Evolutionary conservation across 208 protist genomes (phyloP).

Genomic region (Phytomonas sp.): DNA sequence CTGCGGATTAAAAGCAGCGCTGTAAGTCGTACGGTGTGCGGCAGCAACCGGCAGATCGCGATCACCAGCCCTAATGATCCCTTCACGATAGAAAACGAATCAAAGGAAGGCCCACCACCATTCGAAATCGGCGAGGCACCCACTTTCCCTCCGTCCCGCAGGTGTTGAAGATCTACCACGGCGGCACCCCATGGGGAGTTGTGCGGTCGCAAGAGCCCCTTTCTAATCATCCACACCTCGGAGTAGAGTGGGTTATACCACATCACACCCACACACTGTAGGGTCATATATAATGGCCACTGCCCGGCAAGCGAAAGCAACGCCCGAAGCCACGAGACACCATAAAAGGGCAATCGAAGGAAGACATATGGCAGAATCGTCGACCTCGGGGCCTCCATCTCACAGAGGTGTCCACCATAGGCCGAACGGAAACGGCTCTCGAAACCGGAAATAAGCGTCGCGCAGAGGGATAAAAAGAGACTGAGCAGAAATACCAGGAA

Average conservation of each 20-base stretch:
- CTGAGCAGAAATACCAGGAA: slow-evolving; percentile 7
- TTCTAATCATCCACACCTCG: slow-evolving; percentile 34
- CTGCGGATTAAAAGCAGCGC: too few relatives aligned
- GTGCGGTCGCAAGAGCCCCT: slow-evolving; percentile 17
- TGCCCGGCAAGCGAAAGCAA: slow-evolving; percentile 25
- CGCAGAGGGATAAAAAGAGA: neutral
- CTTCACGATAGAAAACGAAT: too few relatives aligned
- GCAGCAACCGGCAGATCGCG: too few relatives aligned
- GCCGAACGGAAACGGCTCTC: neutral
- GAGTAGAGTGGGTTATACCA: slow-evolving; percentile 35
- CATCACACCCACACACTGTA: slow-evolving; percentile 30
- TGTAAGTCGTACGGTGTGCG: too few relatives aligned
- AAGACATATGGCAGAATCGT: slow-evolving; percentile 4
- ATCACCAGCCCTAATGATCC: too few relatives aligned
- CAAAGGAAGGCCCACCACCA: too few relatives aligned
- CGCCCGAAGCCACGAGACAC: slow-evolving; percentile 13
- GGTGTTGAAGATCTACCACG: too few relatives aligned
- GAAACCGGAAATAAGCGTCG: neutral
- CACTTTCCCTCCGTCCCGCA: too few relatives aligned
- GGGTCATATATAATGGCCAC: slow-evolving; percentile 29
- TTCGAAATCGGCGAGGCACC: too few relatives aligned
- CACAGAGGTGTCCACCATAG: neutral
- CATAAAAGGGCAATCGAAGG: neutral
- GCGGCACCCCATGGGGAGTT: too few relatives aligned
- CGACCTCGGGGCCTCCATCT: neutral